Percentiles rank a stretch among this genome's conserved stretches.
Conservation (phyloP, 768 basidiomycete species). For the Podaxis sp. region DNA sequence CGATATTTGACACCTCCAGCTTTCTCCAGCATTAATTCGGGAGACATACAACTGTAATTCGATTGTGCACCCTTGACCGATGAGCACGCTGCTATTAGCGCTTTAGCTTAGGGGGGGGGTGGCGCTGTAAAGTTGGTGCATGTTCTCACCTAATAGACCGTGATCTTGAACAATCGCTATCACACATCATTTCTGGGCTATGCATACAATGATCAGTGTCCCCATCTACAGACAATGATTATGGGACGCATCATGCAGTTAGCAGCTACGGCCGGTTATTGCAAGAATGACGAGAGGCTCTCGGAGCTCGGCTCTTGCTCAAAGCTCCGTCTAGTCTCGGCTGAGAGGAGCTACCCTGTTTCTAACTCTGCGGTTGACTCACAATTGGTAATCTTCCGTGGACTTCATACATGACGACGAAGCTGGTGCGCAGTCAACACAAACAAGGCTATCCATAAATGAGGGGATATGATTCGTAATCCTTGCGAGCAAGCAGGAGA, state of each 20-base stretch:
- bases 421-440: neutral
- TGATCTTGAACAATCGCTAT: neutral
- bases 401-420: neutral
- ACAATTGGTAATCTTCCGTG: neutral
- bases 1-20: neutral
- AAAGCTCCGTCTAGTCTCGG: neutral
- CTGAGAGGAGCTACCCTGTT: too few species aligned
- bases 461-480: neutral
- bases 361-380: too few species aligned
- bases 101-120: too few species aligned
- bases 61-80: too few species aligned
- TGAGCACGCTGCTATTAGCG: too few species aligned
- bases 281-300: neutral
- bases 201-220: neutral
- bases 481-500: slow-evolving; percentile 22
- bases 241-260: neutral
- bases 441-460: neutral
- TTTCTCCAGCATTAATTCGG: too few species aligned
- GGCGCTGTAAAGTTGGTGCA: neutral
- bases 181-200: neutral
- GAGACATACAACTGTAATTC: too few species aligned
- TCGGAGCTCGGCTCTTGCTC: neutral
- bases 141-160: neutral
- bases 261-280: neutral
- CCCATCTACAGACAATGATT: neutral